Evolutionary conservation across 805 yeast species (phyloP), one percentile per base, ranked within the genome.

Genomic region (Kuraishia piskuri): DNA sequence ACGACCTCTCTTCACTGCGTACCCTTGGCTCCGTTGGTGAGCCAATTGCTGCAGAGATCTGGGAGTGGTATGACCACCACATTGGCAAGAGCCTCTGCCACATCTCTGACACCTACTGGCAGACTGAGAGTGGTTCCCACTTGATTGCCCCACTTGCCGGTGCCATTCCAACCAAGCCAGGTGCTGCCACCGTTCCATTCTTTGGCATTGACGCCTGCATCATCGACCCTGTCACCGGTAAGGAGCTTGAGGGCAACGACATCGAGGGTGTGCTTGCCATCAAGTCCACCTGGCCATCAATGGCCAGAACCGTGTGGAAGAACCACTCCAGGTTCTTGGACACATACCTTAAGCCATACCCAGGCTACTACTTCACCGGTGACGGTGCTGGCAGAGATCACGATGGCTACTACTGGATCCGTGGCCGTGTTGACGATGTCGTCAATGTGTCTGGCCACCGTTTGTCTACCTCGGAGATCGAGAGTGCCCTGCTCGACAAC

Each of bases 361-460:
- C 92, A 55, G 95, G 96, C 55, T 83, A 80, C 73, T 94, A 90
- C 75, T 94, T 94, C 78, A 88, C 97, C 12, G 99, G 99, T 63
- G 99, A 92, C 69, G 98, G 98, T 73, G 98, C 97, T 53, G 98
- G 96, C 48, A 84, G 97, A 68, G 99, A 94, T 70, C 82, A 82
- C 57, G 98, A 94, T 66, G 98, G 98, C 51, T 94, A 84, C 78
- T 89, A 84, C 76, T 94, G 98, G 97, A 92, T 94, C 69, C 82
- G 92, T 71, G 99, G 99, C 64, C 86, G 99, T 72, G 97, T 94
- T 58, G 98, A 94, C 69, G 99, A 94, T 65, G 98, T 94, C 55
- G 99, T 92, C 61, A 94, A 94, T 67, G 98, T 94, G 45, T 86
- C 96, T 52, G 99, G 99, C 60, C 99, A 94, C 74, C 85, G 99